These are phyloP conservation scores for Chamaecrista fasciculata DNA, from an alignment of 306 rosid genomes.

Conservation along the genomic window DNA sequence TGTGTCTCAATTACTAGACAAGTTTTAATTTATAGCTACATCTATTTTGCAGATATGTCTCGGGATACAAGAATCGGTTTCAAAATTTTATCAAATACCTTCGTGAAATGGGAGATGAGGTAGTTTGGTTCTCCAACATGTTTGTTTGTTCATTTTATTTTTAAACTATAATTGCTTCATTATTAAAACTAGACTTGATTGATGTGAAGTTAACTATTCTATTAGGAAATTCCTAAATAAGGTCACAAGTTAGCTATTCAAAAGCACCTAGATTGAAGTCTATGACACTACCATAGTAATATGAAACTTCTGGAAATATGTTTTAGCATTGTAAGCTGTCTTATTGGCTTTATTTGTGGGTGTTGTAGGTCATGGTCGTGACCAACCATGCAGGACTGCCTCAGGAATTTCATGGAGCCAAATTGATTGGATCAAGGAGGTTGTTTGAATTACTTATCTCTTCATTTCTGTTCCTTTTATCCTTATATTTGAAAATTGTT, in stretches of 20 bases:
- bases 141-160: neutral
- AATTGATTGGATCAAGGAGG: slow-evolving; percentile 89
- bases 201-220: slow-evolving; percentile 19
- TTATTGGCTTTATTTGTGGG: slow-evolving; percentile 14
- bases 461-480: neutral
- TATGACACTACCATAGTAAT: neutral
- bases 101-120: slow-evolving; percentile 65
- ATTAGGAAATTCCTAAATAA: neutral
- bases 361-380: slow-evolving; percentile 85
- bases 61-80: slow-evolving; percentile 56
- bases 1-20: neutral
- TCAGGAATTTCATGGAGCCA: slow-evolving; percentile 86
- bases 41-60: slow-evolving; percentile 45
- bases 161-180: neutral
- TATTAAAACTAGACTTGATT: neutral
- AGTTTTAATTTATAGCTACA: neutral
- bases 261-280: neutral
- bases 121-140: too few relatives aligned
- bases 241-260: neutral
- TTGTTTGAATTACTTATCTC: slow-evolving; percentile 27
- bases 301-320: neutral
- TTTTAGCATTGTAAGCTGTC: neutral
- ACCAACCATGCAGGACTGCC: slow-evolving; percentile 99
- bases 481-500: neutral
- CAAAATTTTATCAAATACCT: slow-evolving; percentile 53